Base-by-base conservation (phyloP, 1,284 basidiomycete genomes). In the Trametes polyzona region DNA sequence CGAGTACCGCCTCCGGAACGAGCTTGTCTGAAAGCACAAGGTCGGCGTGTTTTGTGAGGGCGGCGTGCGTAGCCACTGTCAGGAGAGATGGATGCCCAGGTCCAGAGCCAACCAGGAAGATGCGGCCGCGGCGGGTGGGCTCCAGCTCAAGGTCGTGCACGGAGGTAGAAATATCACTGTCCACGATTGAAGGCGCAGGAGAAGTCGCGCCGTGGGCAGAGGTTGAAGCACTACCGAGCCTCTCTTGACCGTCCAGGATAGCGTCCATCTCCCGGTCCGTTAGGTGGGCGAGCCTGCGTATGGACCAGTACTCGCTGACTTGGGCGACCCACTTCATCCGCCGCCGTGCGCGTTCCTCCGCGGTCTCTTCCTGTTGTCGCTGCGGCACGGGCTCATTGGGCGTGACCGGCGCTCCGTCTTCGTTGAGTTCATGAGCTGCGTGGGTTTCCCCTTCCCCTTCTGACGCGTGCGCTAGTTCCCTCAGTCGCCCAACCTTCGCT, bases 1-100 rank as follows among this genome's bases (percentile, higher is more conserved):
- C 85, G 26, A 99, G 86, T 16, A 98, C 92, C 12, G 89, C 87
- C 7, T 90, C 82, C 0, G 96, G 96, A 0, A 98, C 96, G n/a
- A 99, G 89, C 71, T 99, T 99, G 78, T 98, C 96, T 9, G 94
- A 93, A 4, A 98, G 83, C 19, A 98, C 90, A 33, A 98, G 77
- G 61, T 96, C 86, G 1, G 95, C 92, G 9, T 86, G 81, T 59
- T 82, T 81, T 2, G 90, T 93, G 43, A 99, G 83, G 0, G 92
- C 87, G 17, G 82, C 82, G 64, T 92, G 91, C 0, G 95, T 94
- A 0, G 95, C 90, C 8, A 93, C 77, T 1, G 96, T 98, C 43
- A 98, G 85, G 11, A 98, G 83, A 1, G 90, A 90, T 0, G 96
- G 95, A 65, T 97, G 95, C 4, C 96, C 96, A 0, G 96, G 95